These are phyloP conservation scores for Canavalia gladiata DNA, from an alignment of 306 rosid species.

Conservation along the genomic window DNA sequence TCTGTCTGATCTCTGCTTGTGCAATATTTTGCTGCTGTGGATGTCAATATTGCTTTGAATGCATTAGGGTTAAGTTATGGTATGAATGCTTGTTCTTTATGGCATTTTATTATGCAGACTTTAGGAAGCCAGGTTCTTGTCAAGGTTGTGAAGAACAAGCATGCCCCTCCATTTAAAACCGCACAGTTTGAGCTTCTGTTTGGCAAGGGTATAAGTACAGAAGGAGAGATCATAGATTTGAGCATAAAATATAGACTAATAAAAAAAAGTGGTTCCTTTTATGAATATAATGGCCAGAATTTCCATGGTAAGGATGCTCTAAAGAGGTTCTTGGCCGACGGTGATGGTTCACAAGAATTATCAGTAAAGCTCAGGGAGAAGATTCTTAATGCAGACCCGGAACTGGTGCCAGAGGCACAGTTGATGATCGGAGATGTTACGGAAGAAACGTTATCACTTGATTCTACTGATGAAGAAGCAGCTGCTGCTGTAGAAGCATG, in stretches of 20 bases:
- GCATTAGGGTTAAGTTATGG: conserved; percentile 16
- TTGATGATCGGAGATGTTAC: conserved; percentile 40
- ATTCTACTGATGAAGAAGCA: conserved; percentile 75
- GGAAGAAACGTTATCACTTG: conserved; percentile 56
- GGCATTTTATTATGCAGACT: conserved; percentile 61
- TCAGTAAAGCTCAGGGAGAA: conserved; percentile 74
- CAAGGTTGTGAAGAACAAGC: conserved; percentile 95
- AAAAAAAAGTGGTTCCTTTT: conserved; percentile 61
- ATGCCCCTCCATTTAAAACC: conserved; percentile 91
- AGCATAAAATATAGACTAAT: conserved; percentile 75
- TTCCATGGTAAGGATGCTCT: conserved; percentile 84
- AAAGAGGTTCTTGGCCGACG: conserved; percentile 64
- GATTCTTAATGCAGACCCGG: conserved; percentile 53
- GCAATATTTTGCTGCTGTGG: not conserved
- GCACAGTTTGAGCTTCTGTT: conserved; percentile 88
- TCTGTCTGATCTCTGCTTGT: conserved; percentile 3
- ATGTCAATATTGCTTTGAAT: conserved; percentile 21
- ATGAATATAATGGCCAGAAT: conserved; percentile 57
- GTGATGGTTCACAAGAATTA: conserved; percentile 53
- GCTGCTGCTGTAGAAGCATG: conserved; percentile 61
- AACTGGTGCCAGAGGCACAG: conserved; percentile 47
- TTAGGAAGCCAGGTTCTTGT: conserved; percentile 84
- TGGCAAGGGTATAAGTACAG: conserved; percentile 86
- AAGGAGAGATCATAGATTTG: conserved; percentile 72
- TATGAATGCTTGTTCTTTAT: conserved; percentile 12